Conservation (phyloP, 2,329 filamentous ascomycete genomes). For the Penicillium sp. region DNA sequence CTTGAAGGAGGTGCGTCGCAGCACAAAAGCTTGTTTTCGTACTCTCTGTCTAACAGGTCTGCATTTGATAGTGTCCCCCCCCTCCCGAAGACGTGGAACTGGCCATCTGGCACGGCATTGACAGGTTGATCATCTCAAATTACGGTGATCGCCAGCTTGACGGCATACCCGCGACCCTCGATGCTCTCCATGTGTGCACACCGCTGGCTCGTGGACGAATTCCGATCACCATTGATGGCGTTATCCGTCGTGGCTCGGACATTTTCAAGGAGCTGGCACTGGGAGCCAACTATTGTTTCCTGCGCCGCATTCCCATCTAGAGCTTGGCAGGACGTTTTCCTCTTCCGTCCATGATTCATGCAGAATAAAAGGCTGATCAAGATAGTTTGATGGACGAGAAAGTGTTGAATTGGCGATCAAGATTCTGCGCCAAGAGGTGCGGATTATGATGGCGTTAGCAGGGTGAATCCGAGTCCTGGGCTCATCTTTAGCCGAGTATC, state of each 20-base stretch:
- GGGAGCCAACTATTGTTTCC: constrained; percentile 38
- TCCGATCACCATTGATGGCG: constrained; percentile 40
- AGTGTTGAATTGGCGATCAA: constrained; percentile 41
- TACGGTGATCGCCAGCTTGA: constrained; percentile 47
- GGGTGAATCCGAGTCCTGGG: constrained; percentile 28
- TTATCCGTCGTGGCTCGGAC: constrained; percentile 41
- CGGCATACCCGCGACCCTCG: constrained; percentile 43
- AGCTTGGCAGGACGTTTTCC: constrained; percentile 7
- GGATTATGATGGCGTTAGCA: constrained; percentile 38
- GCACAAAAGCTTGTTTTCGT: constrained; percentile 7
- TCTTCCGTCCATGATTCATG: not conserved
- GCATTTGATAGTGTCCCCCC: constrained; percentile 29
- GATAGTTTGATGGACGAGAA: constrained; percentile 38
- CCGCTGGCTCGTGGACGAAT: constrained; percentile 37
- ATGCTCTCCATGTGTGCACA: constrained; percentile 38
- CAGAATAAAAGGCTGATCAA: constrained; percentile 5
- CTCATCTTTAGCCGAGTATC: not conserved
- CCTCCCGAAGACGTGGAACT: constrained; percentile 42
- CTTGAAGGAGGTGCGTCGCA: constrained; percentile 35
- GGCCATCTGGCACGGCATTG: constrained; percentile 39
- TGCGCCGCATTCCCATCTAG: constrained; percentile 37
- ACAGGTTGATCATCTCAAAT: constrained; percentile 46
- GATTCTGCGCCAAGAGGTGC: constrained; percentile 39
- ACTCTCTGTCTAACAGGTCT: not conserved
- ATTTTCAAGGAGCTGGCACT: constrained; percentile 45